A percentile compares a stretch with the other conserved stretches of the same genome.
Conservation (phyloP, 129 eudicot genomes). For the Lonicera japonica region DNA sequence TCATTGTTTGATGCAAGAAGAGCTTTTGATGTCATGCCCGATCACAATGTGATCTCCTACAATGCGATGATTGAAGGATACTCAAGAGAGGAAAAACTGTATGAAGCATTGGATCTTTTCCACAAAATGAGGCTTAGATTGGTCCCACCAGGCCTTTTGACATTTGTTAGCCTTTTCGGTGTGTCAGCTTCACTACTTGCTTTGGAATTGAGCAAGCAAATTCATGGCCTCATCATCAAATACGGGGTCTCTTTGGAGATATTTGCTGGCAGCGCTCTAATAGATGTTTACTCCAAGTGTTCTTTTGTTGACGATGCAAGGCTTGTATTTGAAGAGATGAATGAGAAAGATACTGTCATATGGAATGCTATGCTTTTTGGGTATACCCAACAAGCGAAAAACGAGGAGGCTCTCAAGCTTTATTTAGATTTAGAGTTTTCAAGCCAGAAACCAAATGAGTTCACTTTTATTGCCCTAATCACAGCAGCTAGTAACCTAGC, state of each 20-base stretch:
- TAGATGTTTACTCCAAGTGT: slow-evolving; percentile 63
- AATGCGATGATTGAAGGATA: slow-evolving; percentile 78
- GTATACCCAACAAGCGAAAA: slow-evolving; percentile 44
- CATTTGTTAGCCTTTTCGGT: slow-evolving; percentile 70
- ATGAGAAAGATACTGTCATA: slow-evolving; percentile 51
- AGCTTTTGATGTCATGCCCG: slow-evolving; percentile 24
- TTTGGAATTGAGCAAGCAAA: slow-evolving; percentile 45
- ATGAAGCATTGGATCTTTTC: slow-evolving; percentile 57
- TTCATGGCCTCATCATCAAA: slow-evolving; percentile 46
- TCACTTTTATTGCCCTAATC: slow-evolving; percentile 53
- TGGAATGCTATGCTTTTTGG: slow-evolving; percentile 78
- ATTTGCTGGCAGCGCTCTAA: slow-evolving; percentile 49
- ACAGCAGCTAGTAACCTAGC: slow-evolving; percentile 54
- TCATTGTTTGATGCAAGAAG: slow-evolving; percentile 46
- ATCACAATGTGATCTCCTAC: slow-evolving; percentile 39
- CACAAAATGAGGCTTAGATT: slow-evolving; percentile 43
- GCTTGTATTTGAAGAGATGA: slow-evolving; percentile 46
- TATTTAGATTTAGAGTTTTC: slow-evolving; percentile 37
- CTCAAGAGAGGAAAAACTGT: slow-evolving; percentile 34
- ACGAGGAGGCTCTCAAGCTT: slow-evolving; percentile 44
- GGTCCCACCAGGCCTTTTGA: slow-evolving; percentile 46
- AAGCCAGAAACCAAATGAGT: slow-evolving; percentile 35
- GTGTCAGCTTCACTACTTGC: slow-evolving; percentile 44
- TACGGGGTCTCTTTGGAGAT: slow-evolving; percentile 29
- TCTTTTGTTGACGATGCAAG: slow-evolving; percentile 41